These are phyloP conservation scores for Obelidium mucronatum DNA, from an alignment of 192 early-diverging fungal species.

Conservation along the genomic window DNA sequence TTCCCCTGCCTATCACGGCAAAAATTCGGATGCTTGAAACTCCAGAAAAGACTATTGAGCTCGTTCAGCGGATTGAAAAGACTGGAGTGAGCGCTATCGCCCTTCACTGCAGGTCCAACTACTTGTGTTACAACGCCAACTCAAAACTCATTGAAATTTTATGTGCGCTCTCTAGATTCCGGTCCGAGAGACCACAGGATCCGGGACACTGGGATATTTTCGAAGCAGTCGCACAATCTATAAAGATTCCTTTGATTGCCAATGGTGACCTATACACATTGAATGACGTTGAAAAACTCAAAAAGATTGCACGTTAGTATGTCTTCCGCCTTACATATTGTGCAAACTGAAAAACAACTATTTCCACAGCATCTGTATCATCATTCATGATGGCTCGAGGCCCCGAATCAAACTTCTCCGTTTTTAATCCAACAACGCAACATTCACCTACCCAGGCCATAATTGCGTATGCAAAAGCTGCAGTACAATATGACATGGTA, in stretches of 20 bases:
- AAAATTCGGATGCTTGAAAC: constrained; percentile 74
- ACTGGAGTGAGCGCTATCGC: constrained; percentile 89
- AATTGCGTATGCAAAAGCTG: constrained; percentile 71
- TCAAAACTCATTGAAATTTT: not conserved
- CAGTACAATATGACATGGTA: constrained; percentile 73
- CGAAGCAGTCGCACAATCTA: constrained; percentile 69
- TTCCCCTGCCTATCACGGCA: constrained; percentile 84
- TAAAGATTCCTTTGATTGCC: constrained; percentile 77
- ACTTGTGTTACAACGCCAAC: constrained; percentile 38
- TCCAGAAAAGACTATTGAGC: constrained; percentile 77
- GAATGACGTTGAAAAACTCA: constrained; percentile 67
- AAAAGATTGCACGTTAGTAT: constrained; percentile 44
- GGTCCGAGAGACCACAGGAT: constrained; percentile 77
- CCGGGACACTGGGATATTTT: constrained; percentile 88
- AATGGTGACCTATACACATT: constrained; percentile 88
- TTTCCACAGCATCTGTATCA: constrained; percentile 58
- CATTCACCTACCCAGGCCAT: constrained; percentile 65
- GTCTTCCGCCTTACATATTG: too few relatives aligned
- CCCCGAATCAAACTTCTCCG: constrained; percentile 85
- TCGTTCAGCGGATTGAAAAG: constrained; percentile 81
- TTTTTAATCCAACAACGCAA: constrained; percentile 67
- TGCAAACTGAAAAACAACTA: constrained; percentile 59
- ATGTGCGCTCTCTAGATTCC: not conserved
- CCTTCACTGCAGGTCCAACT: constrained; percentile 94
- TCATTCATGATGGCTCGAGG: constrained; percentile 94